phyloP scores from a whole-genome alignment of 768 basidiomycete genomes.

The Leccinum aurantiacum region DNA sequence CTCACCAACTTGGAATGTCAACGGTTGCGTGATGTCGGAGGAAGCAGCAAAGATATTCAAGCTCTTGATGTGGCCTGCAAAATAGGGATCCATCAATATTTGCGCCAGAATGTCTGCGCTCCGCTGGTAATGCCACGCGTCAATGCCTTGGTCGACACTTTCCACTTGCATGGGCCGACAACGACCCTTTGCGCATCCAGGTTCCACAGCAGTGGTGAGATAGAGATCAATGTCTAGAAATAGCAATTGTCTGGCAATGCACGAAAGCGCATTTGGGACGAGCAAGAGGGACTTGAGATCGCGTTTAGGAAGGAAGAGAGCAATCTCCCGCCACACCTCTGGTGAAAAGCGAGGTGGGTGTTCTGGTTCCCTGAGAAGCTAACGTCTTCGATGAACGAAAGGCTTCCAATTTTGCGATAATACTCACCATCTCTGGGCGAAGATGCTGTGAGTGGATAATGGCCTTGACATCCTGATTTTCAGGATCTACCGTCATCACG shows the following conservation, averaged over 20 bases:
- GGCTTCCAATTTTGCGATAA: neutral
- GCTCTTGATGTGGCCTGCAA: constrained; percentile 57
- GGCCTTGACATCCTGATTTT: constrained; percentile 65
- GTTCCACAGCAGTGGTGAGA: constrained; percentile 43
- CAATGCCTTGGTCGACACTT: constrained; percentile 34
- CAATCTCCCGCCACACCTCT: constrained; percentile 75
- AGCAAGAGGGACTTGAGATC: constrained; percentile 66
- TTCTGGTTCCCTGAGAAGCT: constrained; percentile 38
- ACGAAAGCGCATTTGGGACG: constrained; percentile 65
- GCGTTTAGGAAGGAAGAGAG: constrained; percentile 55
- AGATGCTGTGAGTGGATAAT: constrained; percentile 54
- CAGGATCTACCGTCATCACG: constrained; percentile 61
- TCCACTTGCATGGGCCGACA: constrained; percentile 16
- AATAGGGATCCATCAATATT: constrained; percentile 58
- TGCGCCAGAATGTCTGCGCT: constrained; percentile 71
- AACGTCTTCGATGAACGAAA: constrained; percentile 3
- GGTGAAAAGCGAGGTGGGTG: constrained; percentile 57
- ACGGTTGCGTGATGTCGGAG: constrained; percentile 46
- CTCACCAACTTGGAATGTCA: constrained; percentile 66
- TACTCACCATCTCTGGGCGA: constrained; percentile 56
- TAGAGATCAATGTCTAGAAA: constrained; percentile 66
- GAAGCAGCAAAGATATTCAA: constrained; percentile 57
- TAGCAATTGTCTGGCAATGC: constrained; percentile 65
- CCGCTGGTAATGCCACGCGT: constrained; percentile 53
- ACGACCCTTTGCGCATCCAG: constrained; percentile 14